Conservation (phyloP, 192 early-diverging fungal species). For the Umbelopsis sp. region DNA sequence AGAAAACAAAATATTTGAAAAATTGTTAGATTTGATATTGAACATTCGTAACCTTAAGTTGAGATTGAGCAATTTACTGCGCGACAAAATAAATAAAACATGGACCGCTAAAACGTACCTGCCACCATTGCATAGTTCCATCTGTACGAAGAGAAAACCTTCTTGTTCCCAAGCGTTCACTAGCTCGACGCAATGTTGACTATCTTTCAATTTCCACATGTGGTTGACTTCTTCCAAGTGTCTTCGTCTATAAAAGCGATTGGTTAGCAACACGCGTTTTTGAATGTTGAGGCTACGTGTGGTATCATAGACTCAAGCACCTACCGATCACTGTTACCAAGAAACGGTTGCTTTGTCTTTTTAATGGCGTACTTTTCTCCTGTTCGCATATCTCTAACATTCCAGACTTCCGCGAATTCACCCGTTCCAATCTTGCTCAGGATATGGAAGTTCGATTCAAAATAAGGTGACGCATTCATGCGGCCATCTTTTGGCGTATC, state of each 20-base stretch:
- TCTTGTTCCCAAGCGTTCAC: conserved; percentile 90
- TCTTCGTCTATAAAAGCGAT: conserved; percentile 39
- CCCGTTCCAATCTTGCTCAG: conserved; percentile 72
- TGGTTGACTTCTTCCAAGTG: conserved; percentile 84
- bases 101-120: conserved; percentile 45
- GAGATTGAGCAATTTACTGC: not conserved
- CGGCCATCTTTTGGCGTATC: conserved; percentile 1
- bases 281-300: too few species aligned
- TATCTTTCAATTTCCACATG: conserved; percentile 64
- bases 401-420: conserved; percentile 79
- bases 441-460: conserved; percentile 71
- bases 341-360: conserved; percentile 67
- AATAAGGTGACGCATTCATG: conserved; percentile 56
- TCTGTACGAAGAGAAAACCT: conserved; percentile 85
- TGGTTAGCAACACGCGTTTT: too few species aligned
- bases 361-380: conserved; percentile 82
- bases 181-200: conserved; percentile 69
- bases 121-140: conserved; percentile 84
- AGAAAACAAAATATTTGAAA: not conserved
- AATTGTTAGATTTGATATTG: too few species aligned
- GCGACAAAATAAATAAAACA: too few species aligned
- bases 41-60: too few species aligned
- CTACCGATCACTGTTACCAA: conserved; percentile 59
- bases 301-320: too few species aligned
- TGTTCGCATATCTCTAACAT: conserved; percentile 65